Evolutionary conservation across 352 stramenopile species (phyloP).

Genomic region (Phytopythium montanum): DNA sequence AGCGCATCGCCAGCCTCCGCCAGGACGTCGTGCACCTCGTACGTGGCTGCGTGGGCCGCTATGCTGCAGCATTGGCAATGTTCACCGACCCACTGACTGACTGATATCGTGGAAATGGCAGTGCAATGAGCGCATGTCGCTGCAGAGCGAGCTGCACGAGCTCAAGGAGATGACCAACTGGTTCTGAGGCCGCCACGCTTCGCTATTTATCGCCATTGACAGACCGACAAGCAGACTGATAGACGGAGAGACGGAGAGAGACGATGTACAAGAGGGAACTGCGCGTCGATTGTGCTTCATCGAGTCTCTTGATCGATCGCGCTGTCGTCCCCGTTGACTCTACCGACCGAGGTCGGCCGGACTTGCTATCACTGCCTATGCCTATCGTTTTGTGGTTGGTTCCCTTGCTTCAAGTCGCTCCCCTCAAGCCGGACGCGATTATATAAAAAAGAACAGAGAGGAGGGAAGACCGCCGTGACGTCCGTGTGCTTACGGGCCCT

Average conservation of each 20-base stretch:
- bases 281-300: neutral
- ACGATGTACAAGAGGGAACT: neutral
- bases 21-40: conserved; percentile 58
- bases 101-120: conserved; percentile 9
- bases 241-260: no score
- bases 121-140: conserved; percentile 50
- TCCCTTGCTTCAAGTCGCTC: neutral
- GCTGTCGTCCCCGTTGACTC: neutral
- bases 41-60: conserved; percentile 8
- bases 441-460: conserved; percentile 2
- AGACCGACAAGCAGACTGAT: neutral
- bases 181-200: conserved; percentile 19
- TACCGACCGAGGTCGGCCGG: neutral
- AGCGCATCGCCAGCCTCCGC: conserved; percentile 45
- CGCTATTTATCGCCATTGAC: neutral
- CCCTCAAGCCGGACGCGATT: neutral
- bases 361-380: conserved; percentile 2
- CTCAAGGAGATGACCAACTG: conserved; percentile 49
- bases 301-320: neutral
- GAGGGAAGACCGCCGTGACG: neutral
- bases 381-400: conserved; percentile 2
- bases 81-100: neutral
- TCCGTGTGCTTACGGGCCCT: no score
- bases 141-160: conserved; percentile 55
- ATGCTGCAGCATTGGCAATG: neutral